Percentiles rank a stretch among this genome's conserved stretches.
Evolutionary conservation across 768 basidiomycete species (phyloP).

Genomic region (Termitomyces titanicus): DNA sequence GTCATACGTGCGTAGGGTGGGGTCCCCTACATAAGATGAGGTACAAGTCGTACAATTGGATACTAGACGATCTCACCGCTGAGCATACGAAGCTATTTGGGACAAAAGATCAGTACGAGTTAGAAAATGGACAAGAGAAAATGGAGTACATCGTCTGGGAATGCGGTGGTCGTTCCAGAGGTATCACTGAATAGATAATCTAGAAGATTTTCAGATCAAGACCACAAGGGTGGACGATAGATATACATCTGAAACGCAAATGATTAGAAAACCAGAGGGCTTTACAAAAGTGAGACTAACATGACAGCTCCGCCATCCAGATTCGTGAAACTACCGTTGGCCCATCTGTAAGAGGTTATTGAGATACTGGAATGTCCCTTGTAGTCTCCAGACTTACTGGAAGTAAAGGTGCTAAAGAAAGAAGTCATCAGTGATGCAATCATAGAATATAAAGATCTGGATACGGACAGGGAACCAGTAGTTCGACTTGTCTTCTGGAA

Average conservation of each 20-base stretch:
- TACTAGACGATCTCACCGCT: constrained; percentile 29
- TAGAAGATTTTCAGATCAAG: constrained; percentile 13
- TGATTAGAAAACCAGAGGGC: not conserved
- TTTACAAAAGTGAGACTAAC: constrained; percentile 22
- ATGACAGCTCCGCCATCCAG: constrained; percentile 41
- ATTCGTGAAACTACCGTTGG: constrained; percentile 43
- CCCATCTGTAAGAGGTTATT: constrained; percentile 29
- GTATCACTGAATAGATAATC: constrained; percentile 48
- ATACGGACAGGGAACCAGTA: constrained; percentile 49
- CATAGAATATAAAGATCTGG: not conserved
- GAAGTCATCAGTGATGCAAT: not conserved
- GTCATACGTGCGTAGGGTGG: constrained; percentile 45
- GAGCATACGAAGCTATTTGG: constrained; percentile 49
- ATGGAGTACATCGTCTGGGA: constrained; percentile 48
- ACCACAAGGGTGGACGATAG: not conserved
- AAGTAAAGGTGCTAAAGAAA: constrained; percentile 43
- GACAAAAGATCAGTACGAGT: constrained; percentile 3
- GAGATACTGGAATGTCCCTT: not conserved
- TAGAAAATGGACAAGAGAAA: not conserved
- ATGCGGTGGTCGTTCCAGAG: constrained; percentile 44
- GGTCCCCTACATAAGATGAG: constrained; percentile 28
- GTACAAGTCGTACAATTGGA: not conserved
- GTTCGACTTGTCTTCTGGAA: constrained; percentile 48
- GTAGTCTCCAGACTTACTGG: constrained; percentile 29
- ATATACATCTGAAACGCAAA: constrained; percentile 25